Evolutionary conservation across 305 asterid genomes (phyloP).

Genomic region (Solanum chacoense): DNA sequence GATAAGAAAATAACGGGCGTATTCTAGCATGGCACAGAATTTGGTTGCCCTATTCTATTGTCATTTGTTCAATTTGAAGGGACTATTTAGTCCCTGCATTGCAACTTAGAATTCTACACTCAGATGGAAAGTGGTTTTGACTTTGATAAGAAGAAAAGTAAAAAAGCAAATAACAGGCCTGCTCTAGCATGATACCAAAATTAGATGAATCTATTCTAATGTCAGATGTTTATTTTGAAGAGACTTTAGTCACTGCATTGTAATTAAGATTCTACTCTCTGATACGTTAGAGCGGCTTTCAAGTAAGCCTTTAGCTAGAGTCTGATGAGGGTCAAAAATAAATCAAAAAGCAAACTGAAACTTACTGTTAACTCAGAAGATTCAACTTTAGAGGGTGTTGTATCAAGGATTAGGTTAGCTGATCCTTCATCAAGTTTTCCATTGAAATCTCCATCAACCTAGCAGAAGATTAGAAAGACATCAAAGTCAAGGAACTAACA

Average conservation of each 20-base stretch:
- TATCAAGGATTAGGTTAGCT: conserved; percentile 69
- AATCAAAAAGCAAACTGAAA: conserved; percentile 6
- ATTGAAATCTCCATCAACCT: conserved; percentile 66
- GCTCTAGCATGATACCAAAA: neutral
- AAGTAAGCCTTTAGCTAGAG: conserved; percentile 7
- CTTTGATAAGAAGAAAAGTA: neutral
- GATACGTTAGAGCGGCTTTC: neutral
- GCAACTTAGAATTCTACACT: neutral
- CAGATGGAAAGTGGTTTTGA: neutral
- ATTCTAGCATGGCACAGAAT: neutral
- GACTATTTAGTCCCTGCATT: neutral
- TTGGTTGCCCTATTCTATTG: neutral
- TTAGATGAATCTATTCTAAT: neutral
- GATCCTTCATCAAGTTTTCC: conserved; percentile 95
- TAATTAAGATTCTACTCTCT: neutral
- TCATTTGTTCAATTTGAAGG: neutral
- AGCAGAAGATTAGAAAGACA: conserved; percentile 11
- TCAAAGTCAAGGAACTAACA: neutral
- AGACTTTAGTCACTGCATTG: neutral
- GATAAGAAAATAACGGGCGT: neutral
- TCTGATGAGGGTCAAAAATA: conserved; percentile 2
- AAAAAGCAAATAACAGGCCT: neutral
- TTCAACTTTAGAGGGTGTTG: conserved; percentile 86
- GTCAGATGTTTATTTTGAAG: neutral
- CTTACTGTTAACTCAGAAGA: conserved; percentile 89